A percentile compares a stretch with the other conserved stretches of the same genome.
phyloP scores from a whole-genome alignment of 2,329 filamentous ascomycete genomes.

The Xylariales sp. region DNA sequence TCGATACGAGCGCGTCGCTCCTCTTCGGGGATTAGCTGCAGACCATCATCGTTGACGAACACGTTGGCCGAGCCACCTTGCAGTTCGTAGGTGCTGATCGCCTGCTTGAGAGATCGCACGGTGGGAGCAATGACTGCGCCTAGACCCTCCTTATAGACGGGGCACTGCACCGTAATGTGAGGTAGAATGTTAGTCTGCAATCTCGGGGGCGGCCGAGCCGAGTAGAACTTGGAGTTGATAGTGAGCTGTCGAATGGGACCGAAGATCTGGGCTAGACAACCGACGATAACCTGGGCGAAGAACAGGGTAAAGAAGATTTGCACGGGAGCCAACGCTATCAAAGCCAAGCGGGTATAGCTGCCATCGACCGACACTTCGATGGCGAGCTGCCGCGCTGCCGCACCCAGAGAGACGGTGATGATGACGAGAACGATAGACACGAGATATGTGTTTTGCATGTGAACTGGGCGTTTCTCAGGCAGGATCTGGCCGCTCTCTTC shows the following conservation, averaged over 20 bases:
- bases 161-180: constrained; percentile 85
- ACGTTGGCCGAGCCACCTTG: constrained; percentile 83
- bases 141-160: constrained; percentile 88
- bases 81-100: constrained; percentile 80
- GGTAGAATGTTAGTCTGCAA: constrained; percentile 69
- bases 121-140: constrained; percentile 80
- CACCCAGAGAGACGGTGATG: constrained; percentile 74
- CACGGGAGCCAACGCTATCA: constrained; percentile 74
- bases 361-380: constrained; percentile 75
- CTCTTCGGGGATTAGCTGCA: constrained; percentile 74
- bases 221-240: constrained; percentile 85
- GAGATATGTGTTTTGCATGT: constrained; percentile 76
- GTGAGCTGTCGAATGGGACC: constrained; percentile 79
- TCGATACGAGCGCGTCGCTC: constrained; percentile 72
- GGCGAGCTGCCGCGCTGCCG: constrained; percentile 76
- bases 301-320: constrained; percentile 86
- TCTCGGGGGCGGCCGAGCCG: constrained; percentile 74
- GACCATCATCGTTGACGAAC: constrained; percentile 80
- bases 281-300: constrained; percentile 82
- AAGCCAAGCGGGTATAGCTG: constrained; percentile 70
- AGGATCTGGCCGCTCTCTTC: constrained; percentile 76
- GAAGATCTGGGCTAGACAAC: constrained; percentile 79
- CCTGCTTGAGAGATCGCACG: constrained; percentile 80
- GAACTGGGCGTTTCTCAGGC: constrained; percentile 72
- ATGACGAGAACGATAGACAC: constrained; percentile 74